These are phyloP conservation scores for Oxyria digyna DNA, from an alignment of 148 eudicot genomes.

Conservation along the genomic window DNA sequence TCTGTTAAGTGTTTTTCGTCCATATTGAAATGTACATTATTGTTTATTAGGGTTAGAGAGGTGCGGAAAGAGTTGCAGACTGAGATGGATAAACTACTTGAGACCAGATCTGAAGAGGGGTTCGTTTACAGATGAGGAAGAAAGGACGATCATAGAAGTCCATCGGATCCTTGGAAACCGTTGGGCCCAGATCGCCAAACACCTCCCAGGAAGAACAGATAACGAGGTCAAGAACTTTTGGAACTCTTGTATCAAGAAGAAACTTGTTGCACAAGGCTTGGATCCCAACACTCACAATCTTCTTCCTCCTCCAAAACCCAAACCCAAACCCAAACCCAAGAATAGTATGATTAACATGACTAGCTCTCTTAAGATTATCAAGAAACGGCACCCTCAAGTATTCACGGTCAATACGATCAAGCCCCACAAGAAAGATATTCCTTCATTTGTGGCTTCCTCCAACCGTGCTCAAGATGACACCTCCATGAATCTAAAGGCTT, in stretches of 20 bases:
- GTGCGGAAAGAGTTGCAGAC: slow-evolving; percentile 11
- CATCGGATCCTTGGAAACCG: slow-evolving; percentile 33
- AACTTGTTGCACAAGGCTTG: slow-evolving; percentile 25
- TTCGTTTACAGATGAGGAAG: slow-evolving; percentile 31
- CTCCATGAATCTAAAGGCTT: background rate
- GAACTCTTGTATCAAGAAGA: slow-evolving; percentile 41
- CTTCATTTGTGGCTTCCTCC: background rate
- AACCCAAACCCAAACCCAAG: background rate
- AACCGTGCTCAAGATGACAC: background rate
- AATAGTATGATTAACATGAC: no score
- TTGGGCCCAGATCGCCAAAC: slow-evolving; percentile 38
- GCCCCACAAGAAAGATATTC: background rate
- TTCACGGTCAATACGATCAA: background rate
- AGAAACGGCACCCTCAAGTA: background rate
- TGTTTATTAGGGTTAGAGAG: slow-evolving; percentile 23
- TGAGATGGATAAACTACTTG: slow-evolving; percentile 17
- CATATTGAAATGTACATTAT: background rate
- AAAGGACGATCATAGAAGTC: slow-evolving; percentile 28
- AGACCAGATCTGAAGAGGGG: slow-evolving; percentile 31
- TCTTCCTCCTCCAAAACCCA: slow-evolving; percentile 12
- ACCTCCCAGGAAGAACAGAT: slow-evolving; percentile 35
- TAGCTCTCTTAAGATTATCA: background rate
- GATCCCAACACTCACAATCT: slow-evolving; percentile 19
- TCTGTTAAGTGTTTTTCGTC: background rate
- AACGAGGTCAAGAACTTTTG: slow-evolving; percentile 38